A percentile compares a stretch with the other conserved stretches of the same genome.
These are phyloP conservation scores for Nicotiana obtusifolia DNA, from an alignment of 257 asterid species.

Conservation along the genomic window DNA sequence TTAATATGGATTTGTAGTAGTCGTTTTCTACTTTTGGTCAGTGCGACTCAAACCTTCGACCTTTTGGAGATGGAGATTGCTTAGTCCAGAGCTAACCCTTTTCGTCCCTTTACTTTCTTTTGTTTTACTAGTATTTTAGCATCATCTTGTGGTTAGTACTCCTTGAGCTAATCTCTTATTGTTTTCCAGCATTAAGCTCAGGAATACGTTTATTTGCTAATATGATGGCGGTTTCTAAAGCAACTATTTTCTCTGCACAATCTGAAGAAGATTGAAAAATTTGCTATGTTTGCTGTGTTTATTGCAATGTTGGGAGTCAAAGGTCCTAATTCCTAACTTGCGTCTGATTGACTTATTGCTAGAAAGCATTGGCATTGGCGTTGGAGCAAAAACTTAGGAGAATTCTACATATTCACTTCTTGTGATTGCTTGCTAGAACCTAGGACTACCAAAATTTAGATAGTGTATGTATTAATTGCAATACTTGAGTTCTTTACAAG, in stretches of 20 bases:
- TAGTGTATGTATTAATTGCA: too few species aligned
- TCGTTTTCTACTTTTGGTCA: background rate
- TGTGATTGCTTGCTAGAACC: background rate
- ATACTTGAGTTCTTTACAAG: too few species aligned
- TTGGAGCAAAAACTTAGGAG: background rate
- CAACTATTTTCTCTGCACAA: background rate
- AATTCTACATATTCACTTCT: background rate
- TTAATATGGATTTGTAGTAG: too few species aligned
- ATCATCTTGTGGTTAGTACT: background rate
- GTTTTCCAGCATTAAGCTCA: too few species aligned
- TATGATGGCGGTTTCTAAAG: background rate
- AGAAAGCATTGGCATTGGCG: too few species aligned
- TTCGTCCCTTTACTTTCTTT: background rate
- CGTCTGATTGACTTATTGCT: too few species aligned
- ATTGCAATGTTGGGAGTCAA: background rate
- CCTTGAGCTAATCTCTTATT: too few species aligned
- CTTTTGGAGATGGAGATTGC: background rate
- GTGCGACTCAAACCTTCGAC: background rate
- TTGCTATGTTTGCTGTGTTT: background rate
- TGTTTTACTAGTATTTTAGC: background rate
- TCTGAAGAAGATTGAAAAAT: background rate
- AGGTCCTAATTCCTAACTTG: background rate
- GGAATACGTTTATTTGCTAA: too few species aligned
- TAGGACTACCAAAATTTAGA: background rate
- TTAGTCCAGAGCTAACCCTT: background rate